Evolutionary conservation across 1,139 yeast genomes (phyloP), one percentile per base, ranked within the genome.

Genomic region (Debaryomyces udenii): DNA sequence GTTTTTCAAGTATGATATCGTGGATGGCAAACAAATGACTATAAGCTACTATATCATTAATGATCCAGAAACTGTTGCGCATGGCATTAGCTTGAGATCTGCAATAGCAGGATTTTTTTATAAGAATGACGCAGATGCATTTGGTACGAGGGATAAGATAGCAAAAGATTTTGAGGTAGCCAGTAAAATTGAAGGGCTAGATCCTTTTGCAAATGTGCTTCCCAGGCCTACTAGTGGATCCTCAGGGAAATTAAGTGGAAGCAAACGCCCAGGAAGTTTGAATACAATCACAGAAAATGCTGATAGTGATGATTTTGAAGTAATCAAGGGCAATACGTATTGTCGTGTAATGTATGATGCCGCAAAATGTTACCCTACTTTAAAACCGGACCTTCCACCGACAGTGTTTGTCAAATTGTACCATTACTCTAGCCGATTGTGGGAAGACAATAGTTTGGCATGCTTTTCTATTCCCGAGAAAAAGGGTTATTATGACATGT

Each of bases 41-140:
- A 37, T 37, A 37, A 10, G 20, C 32, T 32, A 32, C 35, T 35
- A 35, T 27, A 27, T 27, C 18, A 35, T 35, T 14, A 35, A 55
- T 27, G 5, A 55, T 41, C 53, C 50, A n/a, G 53, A 35, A 18
- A 54, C 31, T 2, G 56, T 51, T 9, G 61, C 56, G 23, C 48
- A 41, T 18, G 39, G 39, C 9, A 37, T 37, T 30, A 37, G 37
- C 31, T 37, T 37, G 20, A 37, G 27, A 17, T 37, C 39, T 9
- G 39, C 39, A 14, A 37, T 31, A 31, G 36, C 39, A 3, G 39
- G 39, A 9, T 37, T 37, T 20, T 37, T 37, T 14, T 37, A 37
- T 18, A 37, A 31, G 15, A 32, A 16, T 22, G 20, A 16, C 10
- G 27, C 27, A 17, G 40, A 37, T 20, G 40, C 40, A 14, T 11